Evolutionary conservation across 768 basidiomycete species (phyloP).

Genomic region (Hemileccinum impolitum): DNA sequence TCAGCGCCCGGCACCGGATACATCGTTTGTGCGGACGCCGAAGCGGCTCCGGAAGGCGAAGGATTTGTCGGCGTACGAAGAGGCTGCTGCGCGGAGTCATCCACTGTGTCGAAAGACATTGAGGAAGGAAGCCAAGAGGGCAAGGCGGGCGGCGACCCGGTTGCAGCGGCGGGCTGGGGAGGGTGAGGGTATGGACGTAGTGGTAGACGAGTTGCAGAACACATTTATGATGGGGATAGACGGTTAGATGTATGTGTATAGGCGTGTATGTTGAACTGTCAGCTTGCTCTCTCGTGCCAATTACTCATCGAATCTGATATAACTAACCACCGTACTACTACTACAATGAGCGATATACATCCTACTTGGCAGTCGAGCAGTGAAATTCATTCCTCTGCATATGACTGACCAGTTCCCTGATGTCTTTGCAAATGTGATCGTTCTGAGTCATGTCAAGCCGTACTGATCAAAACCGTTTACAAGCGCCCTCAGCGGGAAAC

Average conservation of each 20-base stretch:
- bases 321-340: too few species aligned
- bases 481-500: too few species aligned
- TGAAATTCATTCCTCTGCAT: too few species aligned
- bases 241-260: constrained; percentile 2
- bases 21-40: constrained; percentile 31
- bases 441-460: too few species aligned
- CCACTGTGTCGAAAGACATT: constrained; percentile 57
- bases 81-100: constrained; percentile 37
- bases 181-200: constrained; percentile 31
- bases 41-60: constrained; percentile 61
- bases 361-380: too few species aligned
- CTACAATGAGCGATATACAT: too few species aligned
- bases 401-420: too few species aligned
- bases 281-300: too few species aligned
- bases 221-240: constrained; percentile 25
- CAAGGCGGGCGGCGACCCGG: constrained; percentile 48
- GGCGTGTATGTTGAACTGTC: neutral
- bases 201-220: constrained; percentile 15
- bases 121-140: constrained; percentile 64
- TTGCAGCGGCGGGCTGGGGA: constrained; percentile 3
- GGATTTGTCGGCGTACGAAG: constrained; percentile 52
- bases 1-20: neutral
- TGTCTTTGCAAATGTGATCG: too few species aligned
- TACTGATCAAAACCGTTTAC: too few species aligned
- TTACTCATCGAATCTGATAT: too few species aligned